phyloP scores from a whole-genome alignment of 495 filamentous ascomycete genomes.

The Chaetomium fimeti region DNA sequence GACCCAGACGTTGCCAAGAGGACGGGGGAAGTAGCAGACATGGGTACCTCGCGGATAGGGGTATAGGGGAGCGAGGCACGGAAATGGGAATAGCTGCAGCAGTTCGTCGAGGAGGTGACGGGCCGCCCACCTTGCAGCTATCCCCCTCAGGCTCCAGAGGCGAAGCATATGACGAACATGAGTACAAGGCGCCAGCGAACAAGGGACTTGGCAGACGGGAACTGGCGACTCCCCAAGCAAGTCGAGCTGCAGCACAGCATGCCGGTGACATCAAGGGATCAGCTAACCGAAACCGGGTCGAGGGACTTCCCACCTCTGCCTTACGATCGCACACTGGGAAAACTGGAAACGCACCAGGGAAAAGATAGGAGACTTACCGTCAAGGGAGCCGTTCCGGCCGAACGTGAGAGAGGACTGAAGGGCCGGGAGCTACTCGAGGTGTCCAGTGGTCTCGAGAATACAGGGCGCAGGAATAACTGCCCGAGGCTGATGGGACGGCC shows the following conservation, averaged over 20 bases:
- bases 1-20: slow-evolving; percentile 8
- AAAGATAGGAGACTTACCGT: too few relatives aligned
- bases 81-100: not conserved
- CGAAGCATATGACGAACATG: slow-evolving; percentile 11
- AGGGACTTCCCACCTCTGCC: not conserved
- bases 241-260: slow-evolving; percentile 5
- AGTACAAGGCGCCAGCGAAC: not conserved
- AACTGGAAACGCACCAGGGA: too few relatives aligned
- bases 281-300: not conserved
- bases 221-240: not conserved
- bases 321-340: too few relatives aligned
- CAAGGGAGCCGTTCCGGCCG: too few relatives aligned
- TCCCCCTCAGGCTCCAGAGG: not conserved
- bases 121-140: slow-evolving; percentile 6
- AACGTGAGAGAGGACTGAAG: too few relatives aligned
- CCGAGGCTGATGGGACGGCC: not conserved
- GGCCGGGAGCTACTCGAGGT: too few relatives aligned
- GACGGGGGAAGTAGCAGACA: slow-evolving; percentile 1
- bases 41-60: not conserved
- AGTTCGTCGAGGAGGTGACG: slow-evolving; percentile 10
- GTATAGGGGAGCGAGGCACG: not conserved
- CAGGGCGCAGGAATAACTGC: too few relatives aligned
- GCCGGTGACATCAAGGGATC: not conserved
- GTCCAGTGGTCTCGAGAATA: too few relatives aligned
- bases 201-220: slow-evolving; percentile 8